Base-by-base conservation (phyloP, 2,329 filamentous ascomycete species). In the Claviceps pazoutovae region DNA sequence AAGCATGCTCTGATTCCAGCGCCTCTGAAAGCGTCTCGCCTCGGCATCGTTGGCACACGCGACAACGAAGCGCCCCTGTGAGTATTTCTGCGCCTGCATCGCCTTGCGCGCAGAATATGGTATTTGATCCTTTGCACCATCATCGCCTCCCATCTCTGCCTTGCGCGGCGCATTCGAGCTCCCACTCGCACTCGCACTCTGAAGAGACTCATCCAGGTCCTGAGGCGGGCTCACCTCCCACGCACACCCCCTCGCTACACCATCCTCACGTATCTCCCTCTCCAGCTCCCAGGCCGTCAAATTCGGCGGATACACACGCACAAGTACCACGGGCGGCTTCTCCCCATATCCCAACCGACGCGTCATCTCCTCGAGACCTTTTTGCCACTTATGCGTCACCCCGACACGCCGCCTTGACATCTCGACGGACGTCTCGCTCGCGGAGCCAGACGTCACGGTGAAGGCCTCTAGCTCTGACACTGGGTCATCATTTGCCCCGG, bases 221-320 rank as follows among this genome's bases (percentile, higher is more conserved):
- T 57, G 55, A 17, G 56, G 59, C 39, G 47, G 37, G 23, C 45
- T 55, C n/a, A 60, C 53, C 1, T 68, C 49, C 61, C 61, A 62
- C 13, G 39, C 37, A 8, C 55, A 55, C 0, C 54, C 56, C 16
- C 73, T 68, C 30, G 63, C 61, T 5, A 49, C 49, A n/a, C 69
- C 71, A 59, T 78, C 74, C 11, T 64, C 63, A 4, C 59, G 60
- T 48, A 78, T 66, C 39, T 69, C 66, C 30, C 55, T 57, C 44
- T 61, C 64, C 41, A 78, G 58, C 19, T 59, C 62, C 1, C 58
- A 57, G 1, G 63, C 54, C 0, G 67, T 62, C 16, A 73, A 43
- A 1, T 52, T 56, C 5, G 61, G 58, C 16, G 65, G 61, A 19
- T 60, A 57, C 2, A 64, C 54, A 17, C 64, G 57, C 4, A 68